Conservation (phyloP, 345 rosid genomes). For the Kandelia obovata region DNA sequence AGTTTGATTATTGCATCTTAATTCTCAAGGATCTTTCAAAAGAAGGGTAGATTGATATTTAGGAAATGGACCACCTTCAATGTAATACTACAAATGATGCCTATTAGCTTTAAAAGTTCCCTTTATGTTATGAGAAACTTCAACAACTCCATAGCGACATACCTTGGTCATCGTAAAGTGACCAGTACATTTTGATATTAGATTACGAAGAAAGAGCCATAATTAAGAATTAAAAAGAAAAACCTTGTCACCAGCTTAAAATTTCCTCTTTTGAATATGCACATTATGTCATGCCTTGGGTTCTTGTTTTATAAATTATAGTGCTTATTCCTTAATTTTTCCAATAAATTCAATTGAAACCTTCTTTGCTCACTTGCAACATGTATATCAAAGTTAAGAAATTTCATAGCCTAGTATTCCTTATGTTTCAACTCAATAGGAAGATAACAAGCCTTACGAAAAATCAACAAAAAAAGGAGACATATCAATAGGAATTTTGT, state of each 20-base stretch:
- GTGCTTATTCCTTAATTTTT: background rate
- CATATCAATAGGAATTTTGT: background rate
- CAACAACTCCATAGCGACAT: background rate
- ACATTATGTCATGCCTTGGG: background rate
- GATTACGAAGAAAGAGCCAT: background rate
- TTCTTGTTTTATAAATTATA: constrained; percentile 9
- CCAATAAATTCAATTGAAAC: background rate
- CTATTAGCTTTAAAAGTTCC: background rate
- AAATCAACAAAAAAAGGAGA: background rate
- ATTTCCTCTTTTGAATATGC: background rate
- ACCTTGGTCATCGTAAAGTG: background rate
- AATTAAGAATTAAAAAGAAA: background rate
- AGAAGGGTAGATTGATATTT: background rate
- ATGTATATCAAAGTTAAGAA: background rate
- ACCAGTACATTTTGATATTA: background rate
- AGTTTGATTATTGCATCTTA: background rate
- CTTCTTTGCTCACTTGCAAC: background rate
- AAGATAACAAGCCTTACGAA: constrained; percentile 1
- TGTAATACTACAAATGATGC: background rate
- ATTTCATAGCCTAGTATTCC: background rate
- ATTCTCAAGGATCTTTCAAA: background rate
- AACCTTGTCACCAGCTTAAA: background rate
- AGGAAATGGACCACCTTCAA: background rate
- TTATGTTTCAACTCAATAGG: background rate
- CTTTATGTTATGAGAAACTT: background rate